These are phyloP conservation scores for Ceratocystis diversiconidia DNA, from an alignment of 2,329 filamentous ascomycete species.

Conservation along the genomic window DNA sequence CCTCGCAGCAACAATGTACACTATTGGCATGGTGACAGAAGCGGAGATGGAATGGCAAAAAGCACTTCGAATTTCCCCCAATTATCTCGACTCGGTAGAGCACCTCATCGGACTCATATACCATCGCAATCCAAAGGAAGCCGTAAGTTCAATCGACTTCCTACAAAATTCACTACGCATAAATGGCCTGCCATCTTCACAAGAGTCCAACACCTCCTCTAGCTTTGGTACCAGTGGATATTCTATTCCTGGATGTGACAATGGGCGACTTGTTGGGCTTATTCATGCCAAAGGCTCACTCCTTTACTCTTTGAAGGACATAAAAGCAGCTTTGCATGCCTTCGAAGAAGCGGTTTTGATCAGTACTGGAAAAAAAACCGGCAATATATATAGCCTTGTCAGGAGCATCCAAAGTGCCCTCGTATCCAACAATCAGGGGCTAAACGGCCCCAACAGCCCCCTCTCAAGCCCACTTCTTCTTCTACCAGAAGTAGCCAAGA, in stretches of 20 bases:
- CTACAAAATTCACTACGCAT: slow-evolving; percentile 55
- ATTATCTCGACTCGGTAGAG: slow-evolving; percentile 88
- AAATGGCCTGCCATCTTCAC: not conserved
- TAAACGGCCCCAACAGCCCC: not conserved
- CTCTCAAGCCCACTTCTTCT: slow-evolving; percentile 51
- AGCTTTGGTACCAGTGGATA: slow-evolving; percentile 53
- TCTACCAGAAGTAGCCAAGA: slow-evolving; percentile 67
- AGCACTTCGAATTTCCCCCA: slow-evolving; percentile 70
- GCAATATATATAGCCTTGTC: slow-evolving; percentile 66
- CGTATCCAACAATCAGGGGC: slow-evolving; percentile 26
- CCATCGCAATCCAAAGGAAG: slow-evolving; percentile 67
- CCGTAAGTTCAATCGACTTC: slow-evolving; percentile 72
- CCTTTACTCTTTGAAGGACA: slow-evolving; percentile 79
- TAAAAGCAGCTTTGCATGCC: slow-evolving; percentile 63
- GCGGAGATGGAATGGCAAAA: slow-evolving; percentile 75
- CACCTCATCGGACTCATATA: slow-evolving; percentile 83
- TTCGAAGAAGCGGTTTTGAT: slow-evolving; percentile 94
- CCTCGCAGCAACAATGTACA: slow-evolving; percentile 75
- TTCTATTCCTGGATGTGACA: slow-evolving; percentile 69
- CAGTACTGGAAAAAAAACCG: slow-evolving; percentile 56
- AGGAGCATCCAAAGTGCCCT: slow-evolving; percentile 61
- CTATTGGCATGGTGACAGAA: slow-evolving; percentile 66
- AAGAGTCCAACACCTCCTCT: slow-evolving; percentile 11
- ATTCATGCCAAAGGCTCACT: slow-evolving; percentile 98
- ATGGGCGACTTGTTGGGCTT: slow-evolving; percentile 82